Evolutionary conservation across 768 basidiomycete species (phyloP).

Genomic region (Mycena vulgaris): DNA sequence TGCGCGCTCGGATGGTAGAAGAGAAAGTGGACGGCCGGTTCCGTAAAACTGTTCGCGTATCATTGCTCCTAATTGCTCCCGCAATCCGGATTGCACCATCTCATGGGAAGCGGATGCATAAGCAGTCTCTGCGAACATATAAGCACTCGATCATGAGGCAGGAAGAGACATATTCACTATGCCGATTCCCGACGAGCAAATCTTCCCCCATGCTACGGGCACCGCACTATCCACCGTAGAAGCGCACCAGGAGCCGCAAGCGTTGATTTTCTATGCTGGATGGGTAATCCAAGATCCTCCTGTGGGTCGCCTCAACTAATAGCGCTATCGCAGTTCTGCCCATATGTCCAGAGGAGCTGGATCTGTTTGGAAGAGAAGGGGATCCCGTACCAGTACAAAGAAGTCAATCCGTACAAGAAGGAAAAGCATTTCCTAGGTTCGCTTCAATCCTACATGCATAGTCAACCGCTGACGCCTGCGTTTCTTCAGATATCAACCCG

Average conservation of each 20-base stretch:
- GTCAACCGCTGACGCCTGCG: not conserved
- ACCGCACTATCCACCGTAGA: slow-evolving; percentile 66
- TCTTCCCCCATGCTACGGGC: slow-evolving; percentile 73
- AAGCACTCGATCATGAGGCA: not conserved
- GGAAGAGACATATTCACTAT: too few relatives aligned
- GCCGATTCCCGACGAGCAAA: slow-evolving; percentile 44
- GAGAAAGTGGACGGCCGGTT: too few relatives aligned
- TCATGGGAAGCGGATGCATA: slow-evolving; percentile 21
- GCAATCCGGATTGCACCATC: too few relatives aligned
- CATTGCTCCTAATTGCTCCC: too few relatives aligned
- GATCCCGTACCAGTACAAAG: slow-evolving; percentile 77
- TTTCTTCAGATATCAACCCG: slow-evolving; percentile 66
- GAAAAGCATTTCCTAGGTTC: slow-evolving; percentile 68
- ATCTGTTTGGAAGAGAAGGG: slow-evolving; percentile 76
- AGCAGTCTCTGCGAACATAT: not conserved
- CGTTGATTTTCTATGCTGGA: slow-evolving; percentile 72
- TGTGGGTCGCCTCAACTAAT: not conserved
- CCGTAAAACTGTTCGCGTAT: too few relatives aligned
- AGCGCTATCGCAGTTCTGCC: slow-evolving; percentile 66
- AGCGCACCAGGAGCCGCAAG: slow-evolving; percentile 66
- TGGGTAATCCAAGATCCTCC: slow-evolving; percentile 61
- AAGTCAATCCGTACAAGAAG: slow-evolving; percentile 82
- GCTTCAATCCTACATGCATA: slow-evolving; percentile 25
- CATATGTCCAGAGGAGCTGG: slow-evolving; percentile 75
- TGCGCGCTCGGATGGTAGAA: too few relatives aligned